Base-by-base conservation (phyloP, 352 stramenopile species). In the Phytophthora pluvialis region DNA sequence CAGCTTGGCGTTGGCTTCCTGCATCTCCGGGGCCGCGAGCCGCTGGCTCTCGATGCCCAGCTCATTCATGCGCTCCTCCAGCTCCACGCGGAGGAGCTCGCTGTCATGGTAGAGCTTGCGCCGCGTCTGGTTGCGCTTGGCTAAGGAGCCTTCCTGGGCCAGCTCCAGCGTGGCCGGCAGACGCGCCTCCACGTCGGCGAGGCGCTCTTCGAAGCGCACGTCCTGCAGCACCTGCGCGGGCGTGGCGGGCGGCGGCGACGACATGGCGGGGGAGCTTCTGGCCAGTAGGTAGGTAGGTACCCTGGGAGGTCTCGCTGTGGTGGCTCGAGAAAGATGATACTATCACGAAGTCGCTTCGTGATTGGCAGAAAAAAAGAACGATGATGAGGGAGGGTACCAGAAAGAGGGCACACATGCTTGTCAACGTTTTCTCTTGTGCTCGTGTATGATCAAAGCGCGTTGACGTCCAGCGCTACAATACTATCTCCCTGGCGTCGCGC, bases 61-160 rank as follows among this genome's bases (percentile, higher is more conserved):
- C 47, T 76, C 48, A 63, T 92, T 91, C 62, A 94, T 74, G 25
- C 83, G 73, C 67, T 92, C 86, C 50, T 95, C 84, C 38, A 95
- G 71, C 55, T 95, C 86, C 16, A 95, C 68, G 56, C 82, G 86
- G 47, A 95, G 65, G 28, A 91, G 62, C 60, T 95, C 86, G 61
- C 66, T 81, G 57, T 92, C 83, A 43, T 74, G 70, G 57, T 95
- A 91, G 12, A 93, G 76, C 58, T 85, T 73, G 61, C 83, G 81
- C 16, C 74, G 73, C 42, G 67, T 70, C 64, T 93, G 84, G 69
- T 95, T 95, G 63, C 84, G 83, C 63, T 81, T 81, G n/a, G 86
- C 76, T 26, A 93, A 64, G 57, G 86, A 80, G 13, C 56, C 53
- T 7, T 81, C 64, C 25, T 65, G 38, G 10, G 73, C 77, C 25